These are phyloP conservation scores for Exserohilum turcica DNA, from an alignment of 2,329 filamentous ascomycete genomes.

Conservation along the genomic window DNA sequence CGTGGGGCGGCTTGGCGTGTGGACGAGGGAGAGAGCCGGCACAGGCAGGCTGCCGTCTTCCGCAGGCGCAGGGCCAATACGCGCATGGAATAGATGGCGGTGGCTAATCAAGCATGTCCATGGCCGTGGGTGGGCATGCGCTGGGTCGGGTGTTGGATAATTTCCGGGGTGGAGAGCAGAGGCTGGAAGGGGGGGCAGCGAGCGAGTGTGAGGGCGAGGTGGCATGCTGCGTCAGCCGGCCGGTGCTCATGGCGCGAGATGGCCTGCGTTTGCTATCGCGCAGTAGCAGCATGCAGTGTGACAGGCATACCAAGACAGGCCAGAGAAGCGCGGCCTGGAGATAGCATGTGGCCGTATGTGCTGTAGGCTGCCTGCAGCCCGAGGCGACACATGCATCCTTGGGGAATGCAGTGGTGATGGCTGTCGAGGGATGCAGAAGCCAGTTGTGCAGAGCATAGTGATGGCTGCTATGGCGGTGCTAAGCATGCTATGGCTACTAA, in stretches of 20 bases:
- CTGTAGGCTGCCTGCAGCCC: slow-evolving; percentile 9
- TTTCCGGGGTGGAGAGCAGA: slow-evolving; percentile 28
- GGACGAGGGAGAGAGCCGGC: too few species aligned
- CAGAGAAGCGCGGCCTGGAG: slow-evolving; percentile 9
- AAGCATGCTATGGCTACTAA: too few species aligned
- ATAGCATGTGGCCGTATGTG: slow-evolving; percentile 17
- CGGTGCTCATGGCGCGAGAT: slow-evolving; percentile 10
- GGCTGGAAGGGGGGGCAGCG: too few species aligned
- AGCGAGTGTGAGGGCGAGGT: too few species aligned
- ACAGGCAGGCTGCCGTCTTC: slow-evolving; percentile 10
- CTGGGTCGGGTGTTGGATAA: slow-evolving; percentile 12
- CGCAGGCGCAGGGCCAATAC: neutral
- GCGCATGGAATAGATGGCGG: too few species aligned
- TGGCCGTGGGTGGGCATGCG: too few species aligned
- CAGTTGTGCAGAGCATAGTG: too few species aligned
- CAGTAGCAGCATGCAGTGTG: slow-evolving; percentile 18
- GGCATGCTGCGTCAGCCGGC: slow-evolving; percentile 17
- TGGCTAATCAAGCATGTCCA: too few species aligned
- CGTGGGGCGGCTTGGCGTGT: slow-evolving; percentile 13
- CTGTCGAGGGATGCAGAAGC: slow-evolving; percentile 7
- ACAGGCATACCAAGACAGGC: slow-evolving; percentile 6
- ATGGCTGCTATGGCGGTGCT: too few species aligned
- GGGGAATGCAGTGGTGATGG: too few species aligned
- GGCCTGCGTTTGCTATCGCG: slow-evolving; percentile 11
- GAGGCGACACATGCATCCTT: too few species aligned